phyloP scores from a whole-genome alignment of 1,284 basidiomycete genomes.

The Vanrija sp. region DNA sequence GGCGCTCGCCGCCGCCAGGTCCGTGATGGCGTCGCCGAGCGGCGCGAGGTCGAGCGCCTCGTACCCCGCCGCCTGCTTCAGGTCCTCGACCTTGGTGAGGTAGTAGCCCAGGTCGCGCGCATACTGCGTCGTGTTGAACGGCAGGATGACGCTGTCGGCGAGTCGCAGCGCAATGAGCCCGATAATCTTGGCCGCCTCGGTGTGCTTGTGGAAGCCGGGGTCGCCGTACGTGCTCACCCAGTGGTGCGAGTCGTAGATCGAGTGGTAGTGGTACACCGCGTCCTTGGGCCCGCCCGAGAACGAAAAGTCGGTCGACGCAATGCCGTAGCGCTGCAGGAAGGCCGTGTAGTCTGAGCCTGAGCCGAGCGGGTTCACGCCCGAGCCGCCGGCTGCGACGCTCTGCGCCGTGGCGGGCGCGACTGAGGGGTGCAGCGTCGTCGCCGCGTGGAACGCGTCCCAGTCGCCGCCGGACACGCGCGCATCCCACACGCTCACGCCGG shows the following conservation, averaged over 20 bases:
- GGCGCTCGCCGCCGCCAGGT: conserved; percentile 56
- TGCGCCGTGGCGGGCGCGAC: neutral
- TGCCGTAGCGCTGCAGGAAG: conserved; percentile 56
- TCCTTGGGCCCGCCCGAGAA: conserved; percentile 54
- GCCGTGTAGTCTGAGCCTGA: conserved; percentile 67
- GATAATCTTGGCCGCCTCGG: conserved; percentile 63
- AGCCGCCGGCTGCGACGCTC: conserved; percentile 12
- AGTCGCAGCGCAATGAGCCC: conserved; percentile 62
- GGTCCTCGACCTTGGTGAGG: conserved; percentile 56
- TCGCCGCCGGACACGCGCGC: conserved; percentile 38
- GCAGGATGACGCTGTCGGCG: conserved; percentile 58
- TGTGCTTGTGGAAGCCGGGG: conserved; percentile 68
- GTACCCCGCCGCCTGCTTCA: conserved; percentile 42
- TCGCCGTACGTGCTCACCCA: conserved; percentile 70
- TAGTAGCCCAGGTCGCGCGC: conserved; percentile 61
- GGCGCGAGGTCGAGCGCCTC: conserved; percentile 51
- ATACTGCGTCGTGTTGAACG: conserved; percentile 75
- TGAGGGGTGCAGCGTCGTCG: conserved; percentile 3
- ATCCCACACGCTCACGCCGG: conserved; percentile 44
- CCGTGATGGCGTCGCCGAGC: conserved; percentile 55
- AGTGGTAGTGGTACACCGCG: conserved; percentile 68
- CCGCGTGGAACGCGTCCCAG: conserved; percentile 19
- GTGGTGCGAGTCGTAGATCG: conserved; percentile 67
- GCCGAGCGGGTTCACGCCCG: conserved; percentile 39
- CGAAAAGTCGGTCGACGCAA: conserved; percentile 50